Conservation (phyloP, 108 stramenopile species). For the Skeletonema marinoi region DNA sequence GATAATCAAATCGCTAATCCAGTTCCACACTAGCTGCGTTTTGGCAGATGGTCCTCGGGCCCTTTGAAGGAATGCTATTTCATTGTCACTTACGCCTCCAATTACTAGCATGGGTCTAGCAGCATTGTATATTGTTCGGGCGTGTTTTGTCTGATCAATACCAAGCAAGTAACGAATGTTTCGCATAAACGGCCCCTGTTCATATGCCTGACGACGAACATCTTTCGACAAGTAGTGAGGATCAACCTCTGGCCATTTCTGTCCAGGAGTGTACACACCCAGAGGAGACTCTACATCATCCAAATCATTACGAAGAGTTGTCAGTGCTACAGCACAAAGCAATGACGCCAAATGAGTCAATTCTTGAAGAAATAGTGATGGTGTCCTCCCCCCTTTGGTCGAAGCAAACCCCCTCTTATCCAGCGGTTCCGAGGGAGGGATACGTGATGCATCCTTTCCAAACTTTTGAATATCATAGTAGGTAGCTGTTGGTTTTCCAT, state of each 20-base stretch:
- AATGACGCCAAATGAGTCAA: constrained; percentile 73
- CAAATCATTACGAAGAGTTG: constrained; percentile 76
- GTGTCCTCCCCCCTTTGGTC: constrained; percentile 62
- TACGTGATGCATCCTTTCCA: constrained; percentile 6
- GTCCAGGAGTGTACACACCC: constrained; percentile 53
- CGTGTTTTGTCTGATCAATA: constrained; percentile 47
- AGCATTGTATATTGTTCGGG: constrained; percentile 67
- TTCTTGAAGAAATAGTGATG: constrained; percentile 76
- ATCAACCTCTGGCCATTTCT: constrained; percentile 70
- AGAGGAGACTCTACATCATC: constrained; percentile 69
- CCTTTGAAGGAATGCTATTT: constrained; percentile 68
- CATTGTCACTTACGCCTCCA: constrained; percentile 74
- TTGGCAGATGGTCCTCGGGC: constrained; percentile 76
- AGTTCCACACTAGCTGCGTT: constrained; percentile 67
- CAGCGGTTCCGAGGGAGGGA: neutral
- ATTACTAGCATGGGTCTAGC: constrained; percentile 69
- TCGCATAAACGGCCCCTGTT: neutral
- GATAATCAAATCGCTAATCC: constrained; percentile 75
- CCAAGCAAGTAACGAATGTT: constrained; percentile 50
- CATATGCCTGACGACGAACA: constrained; percentile 16
- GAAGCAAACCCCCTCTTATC: constrained; percentile 60
- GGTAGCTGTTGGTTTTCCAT: constrained; percentile 28
- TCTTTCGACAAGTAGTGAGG: constrained; percentile 56
- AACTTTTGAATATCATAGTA: constrained; percentile 34
- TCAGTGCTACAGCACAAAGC: constrained; percentile 64